Conservation (phyloP, 306 rosid genomes). For the Hippophae rhamnoides region DNA sequence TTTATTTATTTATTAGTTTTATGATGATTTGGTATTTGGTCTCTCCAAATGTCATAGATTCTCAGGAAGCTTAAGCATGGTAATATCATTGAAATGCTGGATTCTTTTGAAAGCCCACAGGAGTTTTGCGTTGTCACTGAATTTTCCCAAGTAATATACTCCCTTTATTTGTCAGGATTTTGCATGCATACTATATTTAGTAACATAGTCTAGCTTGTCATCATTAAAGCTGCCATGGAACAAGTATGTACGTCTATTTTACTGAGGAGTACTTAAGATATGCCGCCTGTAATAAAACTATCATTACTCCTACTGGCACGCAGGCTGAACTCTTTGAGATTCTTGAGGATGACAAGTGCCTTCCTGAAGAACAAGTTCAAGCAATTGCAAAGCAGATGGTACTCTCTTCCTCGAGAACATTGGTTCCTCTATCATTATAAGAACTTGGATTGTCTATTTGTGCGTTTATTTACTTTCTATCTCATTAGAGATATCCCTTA, state of each 20-base stretch:
- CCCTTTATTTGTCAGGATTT: slow-evolving; percentile 13
- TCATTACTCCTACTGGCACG: slow-evolving; percentile 4
- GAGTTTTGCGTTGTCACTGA: slow-evolving; percentile 97
- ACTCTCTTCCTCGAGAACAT: slow-evolving; percentile 16
- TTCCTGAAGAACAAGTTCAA: slow-evolving; percentile 98
- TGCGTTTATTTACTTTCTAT: not conserved
- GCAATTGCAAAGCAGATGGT: slow-evolving; percentile 99
- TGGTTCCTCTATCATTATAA: slow-evolving; percentile 1
- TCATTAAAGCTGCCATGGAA: not conserved
- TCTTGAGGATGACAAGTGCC: slow-evolving; percentile 97
- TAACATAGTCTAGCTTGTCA: not conserved
- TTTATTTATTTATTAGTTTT: not conserved
- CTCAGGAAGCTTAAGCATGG: slow-evolving; percentile 88
- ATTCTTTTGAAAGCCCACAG: slow-evolving; percentile 92
- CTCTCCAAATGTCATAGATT: slow-evolving; percentile 47
- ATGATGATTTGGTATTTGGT: slow-evolving; percentile 3
- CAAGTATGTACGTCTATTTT: not conserved
- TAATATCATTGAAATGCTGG: slow-evolving; percentile 93
- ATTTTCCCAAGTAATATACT: slow-evolving; percentile 70
- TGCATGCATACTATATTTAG: not conserved
- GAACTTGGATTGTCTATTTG: too few relatives aligned
- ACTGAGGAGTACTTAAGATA: not conserved
- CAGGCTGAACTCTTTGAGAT: slow-evolving; percentile 97
- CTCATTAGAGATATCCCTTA: not conserved
- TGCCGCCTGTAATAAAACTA: too few relatives aligned